Percentiles rank a stretch among this genome's conserved stretches.
These are phyloP conservation scores for Volvariella surrecta DNA, from an alignment of 1,284 basidiomycete genomes.

Conservation along the genomic window DNA sequence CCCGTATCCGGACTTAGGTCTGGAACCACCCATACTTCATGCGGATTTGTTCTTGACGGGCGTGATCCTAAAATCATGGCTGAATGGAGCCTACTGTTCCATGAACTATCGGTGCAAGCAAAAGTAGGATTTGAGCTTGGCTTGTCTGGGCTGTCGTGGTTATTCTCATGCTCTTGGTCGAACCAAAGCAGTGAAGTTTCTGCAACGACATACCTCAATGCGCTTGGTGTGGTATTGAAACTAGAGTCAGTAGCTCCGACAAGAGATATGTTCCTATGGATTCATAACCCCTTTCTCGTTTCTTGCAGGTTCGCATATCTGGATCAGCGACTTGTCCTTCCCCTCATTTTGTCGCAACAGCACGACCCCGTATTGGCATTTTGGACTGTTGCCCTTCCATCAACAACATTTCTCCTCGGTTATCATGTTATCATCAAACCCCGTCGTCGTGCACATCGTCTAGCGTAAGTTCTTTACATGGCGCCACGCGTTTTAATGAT, in stretches of 20 bases:
- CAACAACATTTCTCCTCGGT: slow-evolving; percentile 36
- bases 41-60: slow-evolving; percentile 23
- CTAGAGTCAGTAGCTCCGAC: slow-evolving; percentile 24
- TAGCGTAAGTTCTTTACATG: slow-evolving; percentile 29
- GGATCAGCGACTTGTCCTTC: slow-evolving; percentile 22
- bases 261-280: slow-evolving; percentile 1
- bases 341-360: slow-evolving; percentile 26
- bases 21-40: slow-evolving; percentile 19
- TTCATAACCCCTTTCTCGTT: slow-evolving; percentile 6
- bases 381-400: slow-evolving; percentile 43
- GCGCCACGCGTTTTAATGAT: background rate
- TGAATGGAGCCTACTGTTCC: slow-evolving; percentile 24
- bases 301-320: slow-evolving; percentile 17
- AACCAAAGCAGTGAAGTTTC: slow-evolving; percentile 19
- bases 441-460: slow-evolving; percentile 32
- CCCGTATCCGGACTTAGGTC: slow-evolving; percentile 26
- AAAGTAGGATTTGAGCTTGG: slow-evolving; percentile 24
- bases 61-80: slow-evolving; percentile 25
- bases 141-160: slow-evolving; percentile 21
- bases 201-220: slow-evolving; percentile 20
- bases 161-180: slow-evolving; percentile 25
- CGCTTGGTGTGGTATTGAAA: slow-evolving; percentile 22
- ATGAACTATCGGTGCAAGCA: slow-evolving; percentile 27
- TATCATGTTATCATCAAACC: slow-evolving; percentile 55
- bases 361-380: slow-evolving; percentile 22